Evolutionary conservation across 257 asterid species (phyloP).

Genomic region (Craterostigma plantagineum): DNA sequence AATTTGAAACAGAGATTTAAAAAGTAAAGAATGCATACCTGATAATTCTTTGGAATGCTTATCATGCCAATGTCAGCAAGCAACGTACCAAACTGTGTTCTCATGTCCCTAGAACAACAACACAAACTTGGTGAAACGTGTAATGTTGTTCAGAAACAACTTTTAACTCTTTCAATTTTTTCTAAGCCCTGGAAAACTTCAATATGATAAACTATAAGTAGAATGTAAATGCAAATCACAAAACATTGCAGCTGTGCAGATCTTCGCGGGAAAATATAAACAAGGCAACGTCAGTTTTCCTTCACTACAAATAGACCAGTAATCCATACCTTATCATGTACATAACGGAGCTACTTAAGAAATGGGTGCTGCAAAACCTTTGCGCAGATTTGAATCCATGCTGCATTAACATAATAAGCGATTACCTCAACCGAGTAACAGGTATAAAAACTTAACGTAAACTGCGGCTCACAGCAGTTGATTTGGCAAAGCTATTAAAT

Average conservation of each 20-base stretch:
- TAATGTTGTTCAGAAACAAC: neutral
- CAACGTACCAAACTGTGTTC: conserved; percentile 77
- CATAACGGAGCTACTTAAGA: conserved; percentile 88
- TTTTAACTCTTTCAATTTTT: neutral
- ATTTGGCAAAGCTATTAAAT: too few species aligned
- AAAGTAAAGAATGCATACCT: conserved; percentile 29
- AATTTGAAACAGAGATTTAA: conserved; percentile 1
- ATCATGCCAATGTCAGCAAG: conserved; percentile 89
- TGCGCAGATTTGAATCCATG: conserved; percentile 75
- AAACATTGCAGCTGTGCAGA: too few species aligned
- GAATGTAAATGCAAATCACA: too few species aligned
- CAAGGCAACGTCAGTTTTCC: too few species aligned
- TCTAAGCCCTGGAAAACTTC: neutral
- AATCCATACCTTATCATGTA: conserved; percentile 68
- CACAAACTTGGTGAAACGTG: conserved; percentile 1
- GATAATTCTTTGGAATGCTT: conserved; percentile 34
- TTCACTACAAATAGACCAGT: conserved; percentile 2
- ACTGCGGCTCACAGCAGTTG: too few species aligned
- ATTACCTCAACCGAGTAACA: too few species aligned
- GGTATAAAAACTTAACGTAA: too few species aligned
- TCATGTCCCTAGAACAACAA: conserved; percentile 67
- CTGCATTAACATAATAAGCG: conserved; percentile 25
- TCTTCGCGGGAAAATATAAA: too few species aligned
- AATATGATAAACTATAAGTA: neutral
- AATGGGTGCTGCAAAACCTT: conserved; percentile 63